Percentiles rank a stretch among this genome's conserved stretches.
Evolutionary conservation across 768 basidiomycete species (phyloP).

Genomic region (Coprinopsis cinerea): DNA sequence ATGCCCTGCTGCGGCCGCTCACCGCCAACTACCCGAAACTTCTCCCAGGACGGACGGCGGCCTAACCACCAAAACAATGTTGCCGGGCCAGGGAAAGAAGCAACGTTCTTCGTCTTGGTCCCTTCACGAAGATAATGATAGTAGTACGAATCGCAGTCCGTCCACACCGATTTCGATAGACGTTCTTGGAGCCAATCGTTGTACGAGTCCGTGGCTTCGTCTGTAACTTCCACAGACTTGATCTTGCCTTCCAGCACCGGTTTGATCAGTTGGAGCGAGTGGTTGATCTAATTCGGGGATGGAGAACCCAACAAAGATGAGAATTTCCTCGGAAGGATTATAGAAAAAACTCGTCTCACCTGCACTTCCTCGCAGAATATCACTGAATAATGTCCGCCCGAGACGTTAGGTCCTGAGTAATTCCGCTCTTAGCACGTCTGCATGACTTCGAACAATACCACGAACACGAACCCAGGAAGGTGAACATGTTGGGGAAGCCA

Average conservation of each 20-base stretch:
- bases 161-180: conserved; percentile 44
- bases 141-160: conserved; percentile 51
- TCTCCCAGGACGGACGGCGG: conserved; percentile 35
- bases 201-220: conserved; percentile 42
- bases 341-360: conserved; percentile 24
- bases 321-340: conserved; percentile 1
- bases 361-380: conserved; percentile 53
- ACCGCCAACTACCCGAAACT: conserved; percentile 36
- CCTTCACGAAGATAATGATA: conserved; percentile 12
- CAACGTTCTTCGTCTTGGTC: conserved; percentile 31
- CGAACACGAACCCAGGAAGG: conserved; percentile 42
- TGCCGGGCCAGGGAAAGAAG: conserved; percentile 51
- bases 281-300: conserved; percentile 35
- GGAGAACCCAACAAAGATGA: conserved; percentile 4
- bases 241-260: conserved; percentile 44
- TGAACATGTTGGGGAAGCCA: conserved; percentile 51
- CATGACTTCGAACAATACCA: conserved; percentile 29
- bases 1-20: conserved; percentile 20
- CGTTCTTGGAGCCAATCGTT: conserved; percentile 47
- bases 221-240: conserved; percentile 44
- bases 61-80: conserved; percentile 48
- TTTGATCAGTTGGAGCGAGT: conserved; percentile 43
- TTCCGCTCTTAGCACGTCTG: neutral
- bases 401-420: conserved; percentile 48
- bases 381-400: conserved; percentile 52